Base-by-base conservation (phyloP, 257 asterid genomes). In the Solanum pennellii region DNA sequence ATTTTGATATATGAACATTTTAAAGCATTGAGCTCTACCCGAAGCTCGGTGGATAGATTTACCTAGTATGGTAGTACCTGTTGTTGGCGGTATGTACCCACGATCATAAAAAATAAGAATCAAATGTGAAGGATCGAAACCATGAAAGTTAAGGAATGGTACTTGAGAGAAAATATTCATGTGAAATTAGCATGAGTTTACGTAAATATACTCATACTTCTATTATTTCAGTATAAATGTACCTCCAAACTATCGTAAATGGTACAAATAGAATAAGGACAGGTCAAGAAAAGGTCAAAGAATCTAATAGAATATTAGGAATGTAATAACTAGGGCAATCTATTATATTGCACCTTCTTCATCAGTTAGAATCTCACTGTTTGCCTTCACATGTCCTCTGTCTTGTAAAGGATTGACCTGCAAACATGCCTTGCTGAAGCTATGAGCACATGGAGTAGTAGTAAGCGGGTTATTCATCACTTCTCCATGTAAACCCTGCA, bases 381-480 rank as follows among this genome's bases (percentile, higher is more conserved):
- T 88, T n/a, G n/a, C n/a, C n/a, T n/a, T n/a, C n/a, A n/a, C n/a
- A n/a, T n/a, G n/a, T n/a, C n/a, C n/a, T n/a, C n/a, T n/a, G n/a
- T n/a, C n/a, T n/a, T n/a, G n/a, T n/a, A n/a, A n/a, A n/a, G n/a
- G n/a, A n/a, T n/a, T n/a, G n/a, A n/a, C n/a, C n/a, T n/a, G n/a
- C 39, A 5, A 84, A 92, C 99, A 95, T 35, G 90, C 94, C 93
- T 94, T 94, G 92, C 99, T 94, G 91, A 95, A 96, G 89, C 95
- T 94, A 49, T 96, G 99, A 56, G 95, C 99, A 88, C 99, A 96
- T 1, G 98, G 99, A 14, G 99, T 96, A 59, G 97, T 96, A 59
- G 96, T 95, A 76, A 96, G 91, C 2, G 99, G 99, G 42, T 47
- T 87, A 73, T 60, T 94, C 98, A 96, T 95, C 91, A 96, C 99